These are phyloP conservation scores for Elsinoe perseae DNA, from an alignment of 2,329 filamentous ascomycete species.

Conservation along the genomic window DNA sequence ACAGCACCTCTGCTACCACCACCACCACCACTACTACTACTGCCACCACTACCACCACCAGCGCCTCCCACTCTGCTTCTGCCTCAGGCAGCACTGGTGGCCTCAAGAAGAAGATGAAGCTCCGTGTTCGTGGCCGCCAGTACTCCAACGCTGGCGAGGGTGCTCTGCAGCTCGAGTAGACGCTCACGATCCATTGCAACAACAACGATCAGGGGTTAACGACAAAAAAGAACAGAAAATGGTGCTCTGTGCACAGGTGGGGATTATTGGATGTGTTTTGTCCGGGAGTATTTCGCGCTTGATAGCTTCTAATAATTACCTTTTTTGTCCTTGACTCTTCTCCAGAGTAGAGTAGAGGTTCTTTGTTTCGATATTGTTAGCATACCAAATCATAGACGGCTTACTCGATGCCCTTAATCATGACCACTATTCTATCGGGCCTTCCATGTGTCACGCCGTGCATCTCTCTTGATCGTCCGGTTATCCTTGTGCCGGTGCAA, in stretches of 20 bases:
- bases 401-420: background rate
- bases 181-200: background rate
- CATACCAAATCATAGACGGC: background rate
- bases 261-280: background rate
- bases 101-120: background rate
- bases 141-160: slow-evolving; percentile 5
- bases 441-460: background rate
- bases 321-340: background rate
- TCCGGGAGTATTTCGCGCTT: background rate
- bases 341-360: background rate
- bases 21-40: background rate
- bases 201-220: background rate
- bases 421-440: background rate
- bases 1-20: background rate
- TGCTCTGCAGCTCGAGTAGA: background rate
- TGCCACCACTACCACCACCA: background rate
- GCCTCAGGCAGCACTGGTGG: background rate
- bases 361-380: background rate
- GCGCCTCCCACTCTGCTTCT: background rate
- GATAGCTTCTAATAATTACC: slow-evolving; percentile 8
- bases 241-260: background rate
- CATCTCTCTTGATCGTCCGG: too few species aligned
- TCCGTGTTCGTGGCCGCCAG: slow-evolving; percentile 8
- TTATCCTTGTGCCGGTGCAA: background rate
- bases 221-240: background rate